Evolutionary conservation across 2,329 filamentous ascomycete species (phyloP).

Genomic region (Beauveria sp.): DNA sequence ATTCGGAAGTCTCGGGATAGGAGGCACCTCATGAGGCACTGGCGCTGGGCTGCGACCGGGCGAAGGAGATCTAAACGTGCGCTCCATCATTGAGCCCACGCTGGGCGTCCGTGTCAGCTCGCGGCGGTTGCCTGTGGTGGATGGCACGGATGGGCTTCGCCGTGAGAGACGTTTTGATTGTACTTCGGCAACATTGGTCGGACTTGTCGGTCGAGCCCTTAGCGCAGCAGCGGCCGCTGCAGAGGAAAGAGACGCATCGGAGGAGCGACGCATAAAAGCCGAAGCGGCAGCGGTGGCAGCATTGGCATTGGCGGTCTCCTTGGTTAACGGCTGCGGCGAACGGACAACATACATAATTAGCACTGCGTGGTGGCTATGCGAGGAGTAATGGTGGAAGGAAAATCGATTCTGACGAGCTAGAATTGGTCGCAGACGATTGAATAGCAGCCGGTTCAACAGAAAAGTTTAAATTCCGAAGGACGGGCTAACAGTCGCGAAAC

Average conservation of each 20-base stretch:
- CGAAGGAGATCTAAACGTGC: constrained; percentile 77
- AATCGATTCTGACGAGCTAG: not conserved
- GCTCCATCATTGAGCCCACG: constrained; percentile 76
- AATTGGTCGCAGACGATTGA: not conserved
- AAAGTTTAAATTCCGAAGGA: constrained; percentile 2
- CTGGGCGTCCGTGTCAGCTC: constrained; percentile 60
- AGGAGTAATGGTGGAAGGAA: not conserved
- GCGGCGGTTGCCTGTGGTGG: constrained; percentile 44
- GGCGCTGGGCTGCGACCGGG: constrained; percentile 39
- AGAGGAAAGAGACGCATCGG: constrained; percentile 59
- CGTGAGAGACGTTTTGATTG: constrained; percentile 81
- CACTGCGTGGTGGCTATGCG: not conserved
- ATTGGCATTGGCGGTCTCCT: constrained; percentile 58
- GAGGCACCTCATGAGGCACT: constrained; percentile 49
- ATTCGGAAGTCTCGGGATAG: constrained; percentile 66
- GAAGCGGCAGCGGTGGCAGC: constrained; percentile 74
- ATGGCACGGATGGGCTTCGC: constrained; percentile 65
- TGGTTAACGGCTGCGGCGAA: constrained; percentile 50
- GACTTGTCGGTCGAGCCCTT: constrained; percentile 67
- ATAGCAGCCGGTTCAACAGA: not conserved
- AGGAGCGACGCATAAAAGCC: constrained; percentile 66
- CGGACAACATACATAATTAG: constrained; percentile 19
- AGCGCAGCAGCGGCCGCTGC: constrained; percentile 83
- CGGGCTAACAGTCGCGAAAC: constrained; percentile 8
- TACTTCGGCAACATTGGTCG: constrained; percentile 71